Base-by-base conservation (phyloP, 306 rosid species). In the Vigna unguiculata region DNA sequence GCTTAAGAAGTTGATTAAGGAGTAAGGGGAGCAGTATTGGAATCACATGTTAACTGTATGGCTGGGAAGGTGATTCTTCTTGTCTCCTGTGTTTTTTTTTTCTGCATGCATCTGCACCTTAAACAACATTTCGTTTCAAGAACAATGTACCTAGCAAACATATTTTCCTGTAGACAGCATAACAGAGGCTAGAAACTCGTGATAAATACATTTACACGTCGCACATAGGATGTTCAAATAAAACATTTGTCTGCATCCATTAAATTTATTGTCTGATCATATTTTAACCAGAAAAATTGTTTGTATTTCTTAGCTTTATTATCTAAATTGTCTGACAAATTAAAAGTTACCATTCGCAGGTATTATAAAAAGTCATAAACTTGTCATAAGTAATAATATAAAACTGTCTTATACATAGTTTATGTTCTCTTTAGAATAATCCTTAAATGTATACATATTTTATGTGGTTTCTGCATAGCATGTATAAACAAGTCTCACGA, bases 11-110 rank as follows among this genome's bases (percentile, higher is more conserved):
- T 1, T 72, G 40, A 67, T 25, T 61, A 36, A 20, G 40, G 49
- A 3, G 66, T 9, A 62, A 49, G 19, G 72, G 77, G 80, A 36
- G 54, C 1, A 49, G 65, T 46, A 58, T 62, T 19, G 48, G 83
- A 65, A 65, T 84, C 83, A 54, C 65, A 57, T 76, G 74, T 78
- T 38, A 81, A 64, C 66, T 77, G 69, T 34, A 58, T 76, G 61
- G 21, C 30, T 30, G 58, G 5, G 7, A 21, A 80, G 45, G 28
- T 71, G 86, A 87, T 85, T 87, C 84, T 76, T 76, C 36, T 19
- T 81, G 84, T 81, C 83, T 70, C 71, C 22, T 61, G 1, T 36
- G 52, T 43, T 69, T 58, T 53, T 28, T 47, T 54, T 53, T 67
- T 40, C 49, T 69, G 65, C 15, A 58, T 64, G 61, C 47, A 62